Conservation (phyloP, 1,284 basidiomycete genomes). For the Puccinia sorghi region DNA sequence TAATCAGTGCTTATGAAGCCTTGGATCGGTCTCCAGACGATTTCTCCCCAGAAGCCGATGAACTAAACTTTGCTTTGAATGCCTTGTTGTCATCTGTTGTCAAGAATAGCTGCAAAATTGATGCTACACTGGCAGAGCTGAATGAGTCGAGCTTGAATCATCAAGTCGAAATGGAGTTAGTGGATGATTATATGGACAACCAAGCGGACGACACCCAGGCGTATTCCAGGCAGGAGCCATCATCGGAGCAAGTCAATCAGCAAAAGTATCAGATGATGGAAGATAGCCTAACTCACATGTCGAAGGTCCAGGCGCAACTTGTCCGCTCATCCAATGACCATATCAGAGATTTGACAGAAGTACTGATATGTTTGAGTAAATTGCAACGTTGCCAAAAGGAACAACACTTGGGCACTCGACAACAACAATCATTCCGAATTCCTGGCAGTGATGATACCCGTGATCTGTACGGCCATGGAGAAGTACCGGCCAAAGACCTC, state of each 20-base stretch:
- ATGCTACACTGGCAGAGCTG: slow-evolving; percentile 24
- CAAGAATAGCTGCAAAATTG: slow-evolving; percentile 39
- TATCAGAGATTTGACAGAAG: slow-evolving; percentile 46
- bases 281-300: slow-evolving; percentile 7
- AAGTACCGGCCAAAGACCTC: background rate
- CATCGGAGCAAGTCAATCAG: background rate
- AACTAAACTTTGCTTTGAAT: background rate
- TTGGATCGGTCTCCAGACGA: slow-evolving; percentile 29
- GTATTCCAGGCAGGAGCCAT: slow-evolving; percentile 1
- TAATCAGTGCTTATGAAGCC: slow-evolving; percentile 35
- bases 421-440: background rate
- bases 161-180: slow-evolving; percentile 42
- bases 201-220: background rate
- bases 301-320: slow-evolving; percentile 21
- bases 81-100: slow-evolving; percentile 32
- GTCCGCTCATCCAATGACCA: slow-evolving; percentile 44
- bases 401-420: background rate
- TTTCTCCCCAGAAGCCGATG: background rate
- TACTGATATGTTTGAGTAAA: slow-evolving; percentile 37
- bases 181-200: slow-evolving; percentile 26
- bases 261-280: slow-evolving; percentile 30
- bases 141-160: slow-evolving; percentile 23
- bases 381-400: slow-evolving; percentile 22
- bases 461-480: background rate
- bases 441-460: background rate